Percentiles rank a stretch among this genome's conserved stretches.
Conservation (phyloP, 2,329 filamentous ascomycete species). For the Colletotrichum sp. region DNA sequence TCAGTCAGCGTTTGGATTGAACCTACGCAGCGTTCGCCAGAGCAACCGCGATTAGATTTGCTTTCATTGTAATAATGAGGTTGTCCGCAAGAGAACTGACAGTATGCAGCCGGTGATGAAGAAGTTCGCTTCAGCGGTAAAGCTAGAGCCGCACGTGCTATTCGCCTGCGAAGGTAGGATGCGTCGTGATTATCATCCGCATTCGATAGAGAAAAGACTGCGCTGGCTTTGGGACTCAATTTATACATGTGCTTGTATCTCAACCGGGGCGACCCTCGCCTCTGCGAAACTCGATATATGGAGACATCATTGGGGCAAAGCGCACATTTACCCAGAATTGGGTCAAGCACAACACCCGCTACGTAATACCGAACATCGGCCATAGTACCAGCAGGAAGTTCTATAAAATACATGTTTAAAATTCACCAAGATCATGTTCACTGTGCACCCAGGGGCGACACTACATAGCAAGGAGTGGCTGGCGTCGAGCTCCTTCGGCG, state of each 20-base stretch:
- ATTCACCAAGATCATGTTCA: background rate
- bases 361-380: background rate
- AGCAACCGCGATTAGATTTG: background rate
- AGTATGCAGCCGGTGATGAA: background rate
- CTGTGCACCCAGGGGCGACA: background rate
- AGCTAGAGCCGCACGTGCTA: background rate
- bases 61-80: background rate
- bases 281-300: background rate
- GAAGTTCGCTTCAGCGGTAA: background rate
- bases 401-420: accelerated
- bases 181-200: background rate
- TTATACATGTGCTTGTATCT: background rate
- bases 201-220: background rate
- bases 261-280: background rate
- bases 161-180: background rate
- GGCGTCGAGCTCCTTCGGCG: background rate
- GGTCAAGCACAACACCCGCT: background rate
- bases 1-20: background rate
- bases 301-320: background rate
- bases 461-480: background rate
- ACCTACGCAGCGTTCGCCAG: background rate
- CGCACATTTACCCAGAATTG: background rate
- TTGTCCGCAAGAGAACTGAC: background rate
- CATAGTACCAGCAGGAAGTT: background rate
- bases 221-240: background rate